Percentiles rank a stretch among this genome's conserved stretches.
Conservation (phyloP, 495 filamentous ascomycete species). For the Annulohypoxylon maeteangense region DNA sequence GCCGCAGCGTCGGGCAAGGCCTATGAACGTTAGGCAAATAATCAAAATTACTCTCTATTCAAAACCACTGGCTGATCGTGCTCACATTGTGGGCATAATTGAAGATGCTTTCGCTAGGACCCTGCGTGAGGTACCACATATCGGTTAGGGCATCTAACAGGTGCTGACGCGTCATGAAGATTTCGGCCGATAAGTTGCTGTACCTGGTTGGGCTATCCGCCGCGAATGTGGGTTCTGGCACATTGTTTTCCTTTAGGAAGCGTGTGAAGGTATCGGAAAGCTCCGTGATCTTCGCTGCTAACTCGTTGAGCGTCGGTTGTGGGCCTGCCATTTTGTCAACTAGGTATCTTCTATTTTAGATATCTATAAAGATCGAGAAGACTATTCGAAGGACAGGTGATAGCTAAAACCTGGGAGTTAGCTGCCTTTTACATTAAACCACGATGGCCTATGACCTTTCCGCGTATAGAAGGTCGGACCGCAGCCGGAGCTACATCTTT, state of each 20-base stretch:
- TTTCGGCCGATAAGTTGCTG: conserved; percentile 34
- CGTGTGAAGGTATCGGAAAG: conserved; percentile 38
- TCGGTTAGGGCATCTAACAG: conserved; percentile 40
- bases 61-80: background rate
- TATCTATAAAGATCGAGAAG: background rate
- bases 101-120: conserved; percentile 45
- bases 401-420: background rate
- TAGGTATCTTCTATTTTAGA: background rate
- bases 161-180: conserved; percentile 41
- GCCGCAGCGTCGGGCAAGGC: conserved; percentile 41
- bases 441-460: background rate
- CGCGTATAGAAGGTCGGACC: conserved; percentile 10
- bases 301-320: conserved; percentile 36
- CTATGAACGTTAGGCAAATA: conserved; percentile 24
- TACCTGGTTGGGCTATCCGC: conserved; percentile 44
- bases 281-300: conserved; percentile 45
- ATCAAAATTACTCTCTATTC: background rate
- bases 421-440: conserved; percentile 6
- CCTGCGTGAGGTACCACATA: conserved; percentile 46
- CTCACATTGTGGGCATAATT: conserved; percentile 47
- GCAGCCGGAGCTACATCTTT: conserved; percentile 20
- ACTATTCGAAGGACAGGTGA: background rate
- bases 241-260: conserved; percentile 41
- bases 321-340: conserved; percentile 39
- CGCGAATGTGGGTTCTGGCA: conserved; percentile 42